Base-by-base conservation (phyloP, 1,284 basidiomycete genomes). In the Pascua sp. region DNA sequence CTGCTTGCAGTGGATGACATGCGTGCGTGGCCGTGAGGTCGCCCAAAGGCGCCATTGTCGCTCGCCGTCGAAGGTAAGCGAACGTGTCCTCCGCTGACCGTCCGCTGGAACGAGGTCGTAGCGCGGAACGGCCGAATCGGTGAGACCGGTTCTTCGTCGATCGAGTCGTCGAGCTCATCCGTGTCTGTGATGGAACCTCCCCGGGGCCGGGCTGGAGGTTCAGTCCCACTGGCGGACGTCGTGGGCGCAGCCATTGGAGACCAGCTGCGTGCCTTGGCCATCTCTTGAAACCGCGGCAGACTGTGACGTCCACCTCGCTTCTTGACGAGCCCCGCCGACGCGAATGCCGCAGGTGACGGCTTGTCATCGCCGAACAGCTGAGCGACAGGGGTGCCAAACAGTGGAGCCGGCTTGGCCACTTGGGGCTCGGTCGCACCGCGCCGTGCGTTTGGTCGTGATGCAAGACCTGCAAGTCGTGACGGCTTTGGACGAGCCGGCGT, bases 321-420 rank as follows among this genome's bases (percentile, higher is more conserved):
- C 65, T 76, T 76, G 42, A 75, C 65, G 17, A 78, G 57, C 0
- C 76, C 76, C 1, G 73, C 71, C 10, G 73, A 74, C 9, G 69
- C 69, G 44, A 78, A 78, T 2, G 75, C 76, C 1, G 73, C 71
- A 0, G 76, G 75, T 16, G 72, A 74, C 3, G 76, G 76, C 47
- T 66, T 70, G 55, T 72, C 66, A 41, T 72, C 67, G 8, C 61
- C 68, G 47, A 78, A 77, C 2, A 74, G 55, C 38, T 65, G 59
- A 2, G 67, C 52, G 3, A 69, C 64, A 1, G 72, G 72, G 0
- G 70, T 72, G 37, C 60, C 51, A 12, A 67, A 60, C 15, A 54
- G 55, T 12, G 57, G 45, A 9, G 56, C 56, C 11, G 57, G 62
- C 11, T 47, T 17, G 48, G 43, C 39, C 32, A 38, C 2, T 13